These are phyloP conservation scores for Vaccinium myrtillus DNA, from an alignment of 148 eudicot species.

Conservation along the genomic window DNA sequence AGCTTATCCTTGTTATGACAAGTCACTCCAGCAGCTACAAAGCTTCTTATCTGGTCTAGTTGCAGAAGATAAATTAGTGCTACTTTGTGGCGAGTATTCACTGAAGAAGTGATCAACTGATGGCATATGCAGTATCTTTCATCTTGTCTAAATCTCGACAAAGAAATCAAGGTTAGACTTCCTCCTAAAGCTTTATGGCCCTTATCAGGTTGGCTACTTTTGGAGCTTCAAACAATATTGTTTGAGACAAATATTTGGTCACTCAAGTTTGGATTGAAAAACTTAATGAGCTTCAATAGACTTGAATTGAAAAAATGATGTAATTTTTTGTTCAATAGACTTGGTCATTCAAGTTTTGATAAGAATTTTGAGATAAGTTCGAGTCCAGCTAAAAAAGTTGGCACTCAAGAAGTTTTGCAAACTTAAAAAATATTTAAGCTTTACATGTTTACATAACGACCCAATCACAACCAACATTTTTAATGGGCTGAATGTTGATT, in stretches of 20 bases:
- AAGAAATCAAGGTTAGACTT: neutral
- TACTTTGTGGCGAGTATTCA: constrained; percentile 70
- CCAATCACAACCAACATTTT: too few relatives aligned
- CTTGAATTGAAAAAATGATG: too few relatives aligned
- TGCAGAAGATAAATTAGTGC: constrained; percentile 88
- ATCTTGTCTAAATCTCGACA: neutral
- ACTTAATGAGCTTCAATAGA: neutral
- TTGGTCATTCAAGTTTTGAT: too few relatives aligned
- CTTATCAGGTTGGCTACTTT: neutral
- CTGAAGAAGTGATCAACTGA: constrained; percentile 56
- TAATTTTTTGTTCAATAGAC: too few relatives aligned
- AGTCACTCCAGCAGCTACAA: constrained; percentile 92
- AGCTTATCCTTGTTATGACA: constrained; percentile 84
- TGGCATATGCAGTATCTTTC: neutral
- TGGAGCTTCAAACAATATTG: too few relatives aligned
- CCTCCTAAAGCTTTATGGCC: neutral
- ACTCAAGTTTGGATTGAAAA: too few relatives aligned
- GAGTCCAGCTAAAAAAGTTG: neutral
- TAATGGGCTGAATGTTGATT: too few relatives aligned
- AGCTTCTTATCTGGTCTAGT: constrained; percentile 82
- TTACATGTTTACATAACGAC: too few relatives aligned
- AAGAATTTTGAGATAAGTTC: neutral
- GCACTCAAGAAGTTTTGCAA: too few relatives aligned
- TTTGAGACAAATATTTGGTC: too few relatives aligned
- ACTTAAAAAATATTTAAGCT: neutral